A percentile compares a stretch with the other conserved stretches of the same genome.
These are phyloP conservation scores for Taiwanofungus camphoratus DNA, from an alignment of 1,284 basidiomycete genomes.

Conservation along the genomic window DNA sequence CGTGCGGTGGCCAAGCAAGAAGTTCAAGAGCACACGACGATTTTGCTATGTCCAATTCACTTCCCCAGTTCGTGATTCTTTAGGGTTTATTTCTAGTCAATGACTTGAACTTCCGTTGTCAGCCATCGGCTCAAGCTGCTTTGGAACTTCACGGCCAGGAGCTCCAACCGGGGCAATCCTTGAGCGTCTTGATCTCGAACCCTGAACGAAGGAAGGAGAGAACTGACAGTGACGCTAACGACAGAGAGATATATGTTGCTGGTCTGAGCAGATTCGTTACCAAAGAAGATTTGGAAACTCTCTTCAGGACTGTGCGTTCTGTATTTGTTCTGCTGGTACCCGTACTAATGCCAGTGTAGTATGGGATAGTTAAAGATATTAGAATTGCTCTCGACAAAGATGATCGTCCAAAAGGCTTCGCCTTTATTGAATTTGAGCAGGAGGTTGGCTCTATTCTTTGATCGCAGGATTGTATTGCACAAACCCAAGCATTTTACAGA, in stretches of 20 bases:
- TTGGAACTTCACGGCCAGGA: slow-evolving; percentile 76
- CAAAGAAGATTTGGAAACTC: slow-evolving; percentile 65
- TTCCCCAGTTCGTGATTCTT: slow-evolving; percentile 57
- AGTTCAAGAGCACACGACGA: slow-evolving; percentile 83
- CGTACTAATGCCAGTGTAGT: slow-evolving; percentile 40
- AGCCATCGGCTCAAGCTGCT: slow-evolving; percentile 74
- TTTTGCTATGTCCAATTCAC: slow-evolving; percentile 96
- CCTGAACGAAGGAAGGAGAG: slow-evolving; percentile 85
- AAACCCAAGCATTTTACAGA: slow-evolving; percentile 34
- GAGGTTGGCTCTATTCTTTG: slow-evolving; percentile 44
- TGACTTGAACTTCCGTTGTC: slow-evolving; percentile 1
- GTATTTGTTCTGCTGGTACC: background rate
- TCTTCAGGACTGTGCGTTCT: slow-evolving; percentile 66
- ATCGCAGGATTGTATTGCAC: background rate
- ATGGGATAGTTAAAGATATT: slow-evolving; percentile 76
- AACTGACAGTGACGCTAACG: slow-evolving; percentile 78
- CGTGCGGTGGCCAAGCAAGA: slow-evolving; percentile 97
- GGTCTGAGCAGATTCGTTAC: slow-evolving; percentile 74
- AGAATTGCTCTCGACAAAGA: slow-evolving; percentile 72
- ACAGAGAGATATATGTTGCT: slow-evolving; percentile 81
- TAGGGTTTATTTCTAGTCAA: background rate
- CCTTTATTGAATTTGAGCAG: slow-evolving; percentile 87
- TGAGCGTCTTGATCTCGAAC: slow-evolving; percentile 88
- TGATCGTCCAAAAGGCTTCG: slow-evolving; percentile 79
- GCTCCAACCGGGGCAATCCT: slow-evolving; percentile 55